A percentile compares a stretch with the other conserved stretches of the same genome.
phyloP scores from a whole-genome alignment of 176 grass and related monocot genomes.

The Panicum miliaceum region DNA sequence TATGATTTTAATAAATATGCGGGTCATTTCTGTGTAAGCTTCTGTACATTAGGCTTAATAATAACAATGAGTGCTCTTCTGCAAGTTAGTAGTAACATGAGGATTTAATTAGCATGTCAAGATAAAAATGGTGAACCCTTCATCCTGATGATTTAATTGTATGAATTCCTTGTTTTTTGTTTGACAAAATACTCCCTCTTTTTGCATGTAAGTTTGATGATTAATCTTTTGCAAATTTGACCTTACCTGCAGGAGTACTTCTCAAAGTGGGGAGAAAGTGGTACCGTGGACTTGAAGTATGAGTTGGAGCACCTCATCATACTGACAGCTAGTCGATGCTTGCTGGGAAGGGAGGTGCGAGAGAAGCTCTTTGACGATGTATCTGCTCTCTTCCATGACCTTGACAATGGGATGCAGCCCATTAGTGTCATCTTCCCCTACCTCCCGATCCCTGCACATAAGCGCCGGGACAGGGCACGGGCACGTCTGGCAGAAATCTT shows the following conservation, averaged over 20 bases:
- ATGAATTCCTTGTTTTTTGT: neutral
- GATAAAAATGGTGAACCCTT: slow-evolving; percentile 16
- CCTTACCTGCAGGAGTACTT: slow-evolving; percentile 76
- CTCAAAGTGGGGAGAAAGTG: slow-evolving; percentile 95
- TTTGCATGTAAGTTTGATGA: neutral
- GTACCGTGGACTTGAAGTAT: slow-evolving; percentile 92
- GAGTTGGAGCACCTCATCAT: slow-evolving; percentile 99
- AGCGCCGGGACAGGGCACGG: slow-evolving; percentile 70
- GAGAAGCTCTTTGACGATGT: slow-evolving; percentile 98
- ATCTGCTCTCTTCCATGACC: slow-evolving; percentile 93
- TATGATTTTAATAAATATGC: neutral
- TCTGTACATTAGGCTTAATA: neutral
- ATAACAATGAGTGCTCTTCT: neutral
- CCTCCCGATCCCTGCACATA: slow-evolving; percentile 85
- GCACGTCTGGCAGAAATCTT: slow-evolving; percentile 85
- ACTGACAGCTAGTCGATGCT: slow-evolving; percentile 90
- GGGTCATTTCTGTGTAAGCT: neutral
- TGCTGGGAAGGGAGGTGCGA: slow-evolving; percentile 90
- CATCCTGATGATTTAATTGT: neutral
- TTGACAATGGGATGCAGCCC: slow-evolving; percentile 94
- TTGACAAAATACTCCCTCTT: neutral
- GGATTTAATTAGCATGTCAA: slow-evolving; percentile 3
- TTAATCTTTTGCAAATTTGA: slow-evolving; percentile 10
- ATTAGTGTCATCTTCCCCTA: slow-evolving; percentile 94
- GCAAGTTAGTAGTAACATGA: neutral